These are phyloP conservation scores for Dryas drummondii DNA, from an alignment of 306 rosid species.

Conservation along the genomic window DNA sequence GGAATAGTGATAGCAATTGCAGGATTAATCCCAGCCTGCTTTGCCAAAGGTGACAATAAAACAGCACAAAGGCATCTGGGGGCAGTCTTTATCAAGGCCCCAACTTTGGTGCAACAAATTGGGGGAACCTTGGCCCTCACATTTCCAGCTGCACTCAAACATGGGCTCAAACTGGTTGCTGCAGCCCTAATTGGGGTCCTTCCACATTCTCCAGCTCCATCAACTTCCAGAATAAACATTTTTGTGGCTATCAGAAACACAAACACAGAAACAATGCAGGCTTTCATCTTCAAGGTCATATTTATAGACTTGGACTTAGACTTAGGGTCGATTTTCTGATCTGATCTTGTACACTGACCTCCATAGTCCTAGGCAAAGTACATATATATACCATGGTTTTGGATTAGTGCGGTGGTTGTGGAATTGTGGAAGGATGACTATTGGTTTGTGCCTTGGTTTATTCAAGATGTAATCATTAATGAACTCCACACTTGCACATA, in stretches of 20 bases:
- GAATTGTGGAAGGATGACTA: slow-evolving; percentile 21
- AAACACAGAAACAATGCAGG: slow-evolving; percentile 15
- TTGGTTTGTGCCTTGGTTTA: slow-evolving; percentile 4
- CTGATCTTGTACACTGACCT: background rate
- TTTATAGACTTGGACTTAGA: background rate
- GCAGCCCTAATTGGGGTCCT: slow-evolving; percentile 73
- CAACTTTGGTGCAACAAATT: slow-evolving; percentile 65
- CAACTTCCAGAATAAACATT: slow-evolving; percentile 24
- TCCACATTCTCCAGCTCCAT: slow-evolving; percentile 80
- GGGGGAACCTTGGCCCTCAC: slow-evolving; percentile 56
- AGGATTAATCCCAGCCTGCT: slow-evolving; percentile 68
- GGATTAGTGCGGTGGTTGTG: slow-evolving; percentile 51
- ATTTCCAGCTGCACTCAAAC: slow-evolving; percentile 55
- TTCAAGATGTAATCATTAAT: slow-evolving; percentile 31
- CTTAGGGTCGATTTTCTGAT: too few species aligned
- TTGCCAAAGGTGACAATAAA: slow-evolving; percentile 75
- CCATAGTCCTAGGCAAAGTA: background rate
- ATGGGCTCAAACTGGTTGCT: slow-evolving; percentile 74
- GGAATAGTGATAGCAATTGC: slow-evolving; percentile 76
- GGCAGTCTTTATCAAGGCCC: slow-evolving; percentile 52
- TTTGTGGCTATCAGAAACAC: slow-evolving; percentile 25
- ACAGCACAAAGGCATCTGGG: slow-evolving; percentile 85
- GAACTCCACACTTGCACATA: background rate
- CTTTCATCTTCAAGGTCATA: slow-evolving; percentile 6
- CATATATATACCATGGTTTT: background rate